Evolutionary conservation across 768 basidiomycete species (phyloP).

Genomic region (Hericium rajendrae): DNA sequence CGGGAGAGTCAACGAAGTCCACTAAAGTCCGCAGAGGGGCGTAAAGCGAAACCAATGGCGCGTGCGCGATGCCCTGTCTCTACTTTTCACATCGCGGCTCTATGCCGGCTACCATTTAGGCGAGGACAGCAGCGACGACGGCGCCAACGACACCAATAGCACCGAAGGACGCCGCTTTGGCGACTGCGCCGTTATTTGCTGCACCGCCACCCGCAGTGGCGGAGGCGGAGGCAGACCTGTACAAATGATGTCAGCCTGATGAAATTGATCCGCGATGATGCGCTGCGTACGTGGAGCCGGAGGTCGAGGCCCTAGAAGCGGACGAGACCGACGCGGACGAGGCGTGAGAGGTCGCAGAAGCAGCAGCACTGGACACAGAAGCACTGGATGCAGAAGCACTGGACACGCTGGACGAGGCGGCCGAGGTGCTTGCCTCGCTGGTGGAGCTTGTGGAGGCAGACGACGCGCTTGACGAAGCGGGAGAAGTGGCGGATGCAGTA

Average conservation of each 20-base stretch:
- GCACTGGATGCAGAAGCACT: neutral
- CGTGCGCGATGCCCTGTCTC: too few species aligned
- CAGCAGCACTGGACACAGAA: neutral
- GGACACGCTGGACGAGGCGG: conserved; percentile 14
- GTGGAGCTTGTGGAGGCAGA: neutral
- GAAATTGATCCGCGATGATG: neutral
- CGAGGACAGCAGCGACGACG: conserved; percentile 29
- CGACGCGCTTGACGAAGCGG: conserved; percentile 3
- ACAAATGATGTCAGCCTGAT: conserved; percentile 1
- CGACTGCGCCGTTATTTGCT: conserved; percentile 26
- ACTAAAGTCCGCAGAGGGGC: neutral
- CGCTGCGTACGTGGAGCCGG: neutral
- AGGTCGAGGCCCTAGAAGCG: neutral
- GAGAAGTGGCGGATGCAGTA: conserved; percentile 7
- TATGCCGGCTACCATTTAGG: conserved; percentile 16
- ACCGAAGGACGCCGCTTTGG: conserved; percentile 25
- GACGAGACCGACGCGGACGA: conserved; percentile 1
- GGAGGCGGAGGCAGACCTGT: conserved; percentile 4
- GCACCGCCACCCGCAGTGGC: conserved; percentile 9
- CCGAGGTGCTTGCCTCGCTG: conserved; percentile 8
- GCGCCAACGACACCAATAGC: conserved; percentile 30
- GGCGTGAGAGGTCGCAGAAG: neutral
- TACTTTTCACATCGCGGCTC: too few species aligned
- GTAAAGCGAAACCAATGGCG: neutral
- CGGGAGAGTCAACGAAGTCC: neutral